Conservation (phyloP, 768 basidiomycete species). For the Amanita polypyramis region DNA sequence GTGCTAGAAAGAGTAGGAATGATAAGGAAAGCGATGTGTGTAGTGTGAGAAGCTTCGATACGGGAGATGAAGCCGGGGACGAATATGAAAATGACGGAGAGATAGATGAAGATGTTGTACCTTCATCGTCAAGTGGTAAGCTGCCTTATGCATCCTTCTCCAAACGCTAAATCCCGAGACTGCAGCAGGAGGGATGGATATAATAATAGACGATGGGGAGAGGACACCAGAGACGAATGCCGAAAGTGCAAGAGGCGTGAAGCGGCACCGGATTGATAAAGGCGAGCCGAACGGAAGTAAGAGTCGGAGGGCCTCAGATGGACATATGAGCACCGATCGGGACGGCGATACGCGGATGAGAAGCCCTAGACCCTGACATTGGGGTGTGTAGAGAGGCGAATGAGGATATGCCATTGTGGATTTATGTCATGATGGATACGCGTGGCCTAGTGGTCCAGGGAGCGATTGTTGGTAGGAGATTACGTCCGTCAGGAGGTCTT, state of each 20-base stretch:
- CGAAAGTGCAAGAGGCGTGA: conserved; percentile 1
- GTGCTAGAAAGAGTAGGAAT: conserved; percentile 11
- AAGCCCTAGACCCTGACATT: conserved; percentile 12
- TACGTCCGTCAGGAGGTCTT: no score
- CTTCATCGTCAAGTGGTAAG: conserved; percentile 10
- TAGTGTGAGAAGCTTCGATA: conserved; percentile 8
- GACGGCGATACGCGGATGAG: conserved; percentile 14
- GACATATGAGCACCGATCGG: neutral
- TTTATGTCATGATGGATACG: neutral
- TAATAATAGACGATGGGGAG: conserved; percentile 11
- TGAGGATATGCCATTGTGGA: neutral
- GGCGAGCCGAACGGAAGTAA: no score
- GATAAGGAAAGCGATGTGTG: conserved; percentile 8
- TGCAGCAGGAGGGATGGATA: conserved; percentile 1
- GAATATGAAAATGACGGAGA: conserved; percentile 17
- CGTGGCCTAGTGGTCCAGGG: neutral
- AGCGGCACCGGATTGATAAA: neutral
- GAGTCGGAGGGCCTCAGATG: neutral
- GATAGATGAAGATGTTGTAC: conserved; percentile 11
- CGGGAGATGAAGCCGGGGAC: conserved; percentile 11
- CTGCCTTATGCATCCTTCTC: neutral
- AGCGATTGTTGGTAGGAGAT: neutral
- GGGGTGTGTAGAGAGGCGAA: neutral
- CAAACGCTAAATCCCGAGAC: neutral
- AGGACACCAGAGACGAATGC: conserved; percentile 14